phyloP scores from a whole-genome alignment of 2,329 filamentous ascomycete genomes.

The Chrysoporthe austroafricana region DNA sequence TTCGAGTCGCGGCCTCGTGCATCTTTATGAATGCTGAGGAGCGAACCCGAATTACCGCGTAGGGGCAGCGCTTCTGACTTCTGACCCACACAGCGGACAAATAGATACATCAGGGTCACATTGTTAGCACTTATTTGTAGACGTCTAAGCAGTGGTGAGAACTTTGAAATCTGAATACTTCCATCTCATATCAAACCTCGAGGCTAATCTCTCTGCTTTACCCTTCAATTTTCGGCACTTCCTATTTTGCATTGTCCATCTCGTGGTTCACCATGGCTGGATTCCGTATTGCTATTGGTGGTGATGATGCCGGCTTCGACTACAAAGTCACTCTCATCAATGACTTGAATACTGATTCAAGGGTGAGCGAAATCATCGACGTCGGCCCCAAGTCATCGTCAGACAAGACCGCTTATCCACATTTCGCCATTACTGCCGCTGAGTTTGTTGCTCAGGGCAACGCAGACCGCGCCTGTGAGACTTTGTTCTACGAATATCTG shows the following conservation, averaged over 20 bases:
- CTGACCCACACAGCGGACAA: neutral
- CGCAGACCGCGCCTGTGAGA: constrained; percentile 66
- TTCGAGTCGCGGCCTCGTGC: neutral
- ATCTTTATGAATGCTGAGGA: neutral
- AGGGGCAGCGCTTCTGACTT: neutral
- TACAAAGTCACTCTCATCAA: constrained; percentile 81
- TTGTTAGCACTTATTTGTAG: neutral
- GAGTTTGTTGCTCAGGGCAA: constrained; percentile 63
- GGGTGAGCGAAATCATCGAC: constrained; percentile 71
- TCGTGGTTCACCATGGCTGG: constrained; percentile 12
- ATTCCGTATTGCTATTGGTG: constrained; percentile 22
- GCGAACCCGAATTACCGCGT: neutral
- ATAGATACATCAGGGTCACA: neutral
- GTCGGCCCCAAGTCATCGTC: constrained; percentile 68
- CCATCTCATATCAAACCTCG: neutral
- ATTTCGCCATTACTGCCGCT: constrained; percentile 75
- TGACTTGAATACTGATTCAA: constrained; percentile 68
- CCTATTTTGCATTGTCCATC: neutral
- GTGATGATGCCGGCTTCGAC: constrained; percentile 69
- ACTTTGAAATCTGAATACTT: neutral
- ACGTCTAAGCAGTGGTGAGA: neutral
- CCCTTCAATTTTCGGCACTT: neutral
- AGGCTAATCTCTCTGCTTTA: neutral
- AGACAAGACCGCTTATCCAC: constrained; percentile 83
- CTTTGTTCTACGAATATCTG: neutral